Base-by-base conservation (phyloP, 768 basidiomycete species). In the Hemileccinum rubropunctum region DNA sequence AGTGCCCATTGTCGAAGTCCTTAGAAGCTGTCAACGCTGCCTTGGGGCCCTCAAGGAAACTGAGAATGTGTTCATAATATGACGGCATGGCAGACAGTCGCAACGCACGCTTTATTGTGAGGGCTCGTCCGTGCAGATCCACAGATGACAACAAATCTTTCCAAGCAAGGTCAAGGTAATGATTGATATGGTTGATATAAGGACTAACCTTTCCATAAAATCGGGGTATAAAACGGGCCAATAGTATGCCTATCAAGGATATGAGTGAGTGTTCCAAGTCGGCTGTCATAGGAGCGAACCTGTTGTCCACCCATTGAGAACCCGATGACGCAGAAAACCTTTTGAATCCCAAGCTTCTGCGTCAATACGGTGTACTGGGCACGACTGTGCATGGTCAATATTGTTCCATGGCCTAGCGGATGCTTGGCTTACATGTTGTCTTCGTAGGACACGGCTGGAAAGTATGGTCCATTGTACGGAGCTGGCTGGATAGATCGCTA, bases 271-370 rank as follows among this genome's bases (percentile, higher is more conserved):
- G 35, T 4, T 30, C 28, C 28, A 30, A 13, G 39, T 21, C 4
- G 10, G 23, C 17, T 35, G 30, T 11, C 26, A 13, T 53, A 12
- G 1, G 13, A 12, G 11, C 48, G 18, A 41, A 72, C 73, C 65
- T 75, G 71, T 58, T 82, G 80, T 3, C 71, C 80, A 42, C 81
- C 80, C 81, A 82, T 82, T 4, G 78, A 80, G 53, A 81, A 80
- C 8, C 81, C 81, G 8, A 81, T 61, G 23, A 75, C 78, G 26
- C 74, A 71, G 48, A 67, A 73, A 1, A 77, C 62, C 52, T 76
- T 74, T 50, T 70, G 62, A 7, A 82, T 59, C 8, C 71, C 73
- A 26, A 81, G 71, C 27, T 66, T 65, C 40, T 77, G 66, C 33
- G 74, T 76, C 34, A 81, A 68, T 13, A 81, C 77, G 15, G 71